These are phyloP conservation scores for Naganishia friedmannii DNA, from an alignment of 768 basidiomycete species.

Conservation along the genomic window DNA sequence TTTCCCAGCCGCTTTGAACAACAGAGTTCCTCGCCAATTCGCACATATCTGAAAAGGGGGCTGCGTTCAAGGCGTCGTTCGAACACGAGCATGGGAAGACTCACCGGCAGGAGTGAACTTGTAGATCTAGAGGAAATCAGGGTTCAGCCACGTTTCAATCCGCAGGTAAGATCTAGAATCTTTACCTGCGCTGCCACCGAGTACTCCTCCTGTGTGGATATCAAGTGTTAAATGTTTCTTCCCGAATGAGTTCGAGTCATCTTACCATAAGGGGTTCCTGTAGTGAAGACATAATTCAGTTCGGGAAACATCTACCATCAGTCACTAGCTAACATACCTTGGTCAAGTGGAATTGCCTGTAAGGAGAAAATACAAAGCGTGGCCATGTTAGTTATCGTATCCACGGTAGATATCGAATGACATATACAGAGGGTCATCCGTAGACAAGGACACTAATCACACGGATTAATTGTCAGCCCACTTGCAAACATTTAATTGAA, in stretches of 20 bases:
- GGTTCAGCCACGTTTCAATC: neutral
- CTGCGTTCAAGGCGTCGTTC: neutral
- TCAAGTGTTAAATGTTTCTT: neutral
- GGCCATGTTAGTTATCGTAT: neutral
- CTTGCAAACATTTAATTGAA: neutral
- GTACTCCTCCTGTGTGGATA: conserved; percentile 68
- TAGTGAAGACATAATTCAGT: neutral
- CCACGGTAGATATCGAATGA: neutral
- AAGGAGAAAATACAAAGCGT: conserved; percentile 53
- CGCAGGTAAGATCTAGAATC: neutral
- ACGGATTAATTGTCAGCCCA: neutral
- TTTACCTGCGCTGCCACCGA: conserved; percentile 92
- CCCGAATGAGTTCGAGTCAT: neutral
- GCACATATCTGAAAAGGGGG: conserved; percentile 59
- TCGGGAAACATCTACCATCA: neutral
- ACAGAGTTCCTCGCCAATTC: conserved; percentile 99
- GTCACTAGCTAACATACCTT: conserved; percentile 61
- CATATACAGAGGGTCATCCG: conserved; percentile 62
- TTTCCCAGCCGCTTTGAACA: conserved; percentile 94
- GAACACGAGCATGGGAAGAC: neutral
- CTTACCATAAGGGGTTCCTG: conserved; percentile 74
- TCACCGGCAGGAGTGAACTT: conserved; percentile 69
- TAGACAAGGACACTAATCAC: conserved; percentile 72
- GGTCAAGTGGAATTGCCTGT: conserved; percentile 88
- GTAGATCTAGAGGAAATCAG: conserved; percentile 69